Conservation (phyloP, 2,329 filamentous ascomycete species). For the Colletotrichum acutatum region DNA sequence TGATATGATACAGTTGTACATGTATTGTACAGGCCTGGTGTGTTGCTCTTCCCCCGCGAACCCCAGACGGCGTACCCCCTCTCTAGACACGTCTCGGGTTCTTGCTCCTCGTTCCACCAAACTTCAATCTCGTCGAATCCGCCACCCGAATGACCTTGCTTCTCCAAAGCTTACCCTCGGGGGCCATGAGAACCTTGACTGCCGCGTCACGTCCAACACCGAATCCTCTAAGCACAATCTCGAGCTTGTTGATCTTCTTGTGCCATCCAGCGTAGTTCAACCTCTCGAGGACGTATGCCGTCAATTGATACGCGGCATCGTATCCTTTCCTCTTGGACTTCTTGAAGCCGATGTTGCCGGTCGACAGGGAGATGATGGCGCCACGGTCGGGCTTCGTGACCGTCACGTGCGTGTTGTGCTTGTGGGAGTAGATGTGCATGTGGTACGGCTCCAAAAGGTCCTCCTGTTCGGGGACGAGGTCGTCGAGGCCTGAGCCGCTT, state of each 20-base stretch:
- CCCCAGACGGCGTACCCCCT: not conserved
- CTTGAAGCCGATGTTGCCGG: slow-evolving; percentile 91
- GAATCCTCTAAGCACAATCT: slow-evolving; percentile 87
- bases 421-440: slow-evolving; percentile 86
- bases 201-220: slow-evolving; percentile 89
- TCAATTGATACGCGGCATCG: slow-evolving; percentile 92
- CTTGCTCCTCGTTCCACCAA: slow-evolving; percentile 90
- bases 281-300: slow-evolving; percentile 83
- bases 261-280: slow-evolving; percentile 86
- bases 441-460: slow-evolving; percentile 75
- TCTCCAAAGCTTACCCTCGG: slow-evolving; percentile 81
- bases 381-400: slow-evolving; percentile 84
- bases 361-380: slow-evolving; percentile 81
- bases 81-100: slow-evolving; percentile 80
- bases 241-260: slow-evolving; percentile 78
- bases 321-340: slow-evolving; percentile 85
- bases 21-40: slow-evolving; percentile 46
- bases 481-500: slow-evolving; percentile 27
- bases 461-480: slow-evolving; percentile 44
- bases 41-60: not conserved
- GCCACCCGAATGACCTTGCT: slow-evolving; percentile 81
- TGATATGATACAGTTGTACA: slow-evolving; percentile 49
- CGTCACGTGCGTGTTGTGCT: slow-evolving; percentile 96
- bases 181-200: slow-evolving; percentile 87
- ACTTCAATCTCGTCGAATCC: slow-evolving; percentile 91